phyloP scores from a whole-genome alignment of 306 rosid genomes.

The Sphenostylis stenocarpa region DNA sequence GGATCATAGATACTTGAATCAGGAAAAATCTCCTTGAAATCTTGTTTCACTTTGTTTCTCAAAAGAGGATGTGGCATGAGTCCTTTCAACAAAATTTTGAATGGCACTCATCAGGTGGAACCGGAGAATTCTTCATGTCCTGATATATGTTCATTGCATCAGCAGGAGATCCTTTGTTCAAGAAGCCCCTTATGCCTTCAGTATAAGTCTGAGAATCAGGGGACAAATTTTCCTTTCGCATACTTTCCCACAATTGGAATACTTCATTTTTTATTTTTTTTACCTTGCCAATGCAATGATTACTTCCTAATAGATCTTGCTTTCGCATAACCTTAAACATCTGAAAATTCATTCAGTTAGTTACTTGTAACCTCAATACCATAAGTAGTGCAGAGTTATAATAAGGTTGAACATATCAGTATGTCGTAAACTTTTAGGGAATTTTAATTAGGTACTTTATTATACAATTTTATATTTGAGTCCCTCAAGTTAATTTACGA shows the following conservation, averaged over 20 bases:
- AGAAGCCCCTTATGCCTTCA: constrained; percentile 89
- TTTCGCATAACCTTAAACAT: constrained; percentile 67
- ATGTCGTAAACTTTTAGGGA: too few species aligned
- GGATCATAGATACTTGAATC: constrained; percentile 83
- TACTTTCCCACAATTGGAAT: constrained; percentile 75
- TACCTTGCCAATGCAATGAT: constrained; percentile 72
- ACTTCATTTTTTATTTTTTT: constrained; percentile 77
- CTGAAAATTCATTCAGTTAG: constrained; percentile 46
- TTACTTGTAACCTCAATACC: constrained; percentile 30
- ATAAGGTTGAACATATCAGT: not conserved
- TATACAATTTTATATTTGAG: too few species aligned
- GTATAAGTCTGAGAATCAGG: constrained; percentile 91
- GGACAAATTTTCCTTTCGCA: constrained; percentile 67
- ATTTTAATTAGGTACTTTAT: too few species aligned
- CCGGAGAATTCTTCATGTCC: constrained; percentile 96
- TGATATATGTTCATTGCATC: constrained; percentile 93
- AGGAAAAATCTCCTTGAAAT: constrained; percentile 93
- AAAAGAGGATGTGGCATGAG: constrained; percentile 89
- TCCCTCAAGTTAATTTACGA: too few species aligned
- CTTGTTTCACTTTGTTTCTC: constrained; percentile 93
- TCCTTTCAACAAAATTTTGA: constrained; percentile 90
- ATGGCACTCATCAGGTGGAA: constrained; percentile 90
- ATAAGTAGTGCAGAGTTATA: not conserved
- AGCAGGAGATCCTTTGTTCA: constrained; percentile 79
- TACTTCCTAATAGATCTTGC: constrained; percentile 85